Evolutionary conservation across 352 stramenopile genomes (phyloP), one percentile per base, ranked within the genome.

Genomic region (Albugo laibachii): DNA sequence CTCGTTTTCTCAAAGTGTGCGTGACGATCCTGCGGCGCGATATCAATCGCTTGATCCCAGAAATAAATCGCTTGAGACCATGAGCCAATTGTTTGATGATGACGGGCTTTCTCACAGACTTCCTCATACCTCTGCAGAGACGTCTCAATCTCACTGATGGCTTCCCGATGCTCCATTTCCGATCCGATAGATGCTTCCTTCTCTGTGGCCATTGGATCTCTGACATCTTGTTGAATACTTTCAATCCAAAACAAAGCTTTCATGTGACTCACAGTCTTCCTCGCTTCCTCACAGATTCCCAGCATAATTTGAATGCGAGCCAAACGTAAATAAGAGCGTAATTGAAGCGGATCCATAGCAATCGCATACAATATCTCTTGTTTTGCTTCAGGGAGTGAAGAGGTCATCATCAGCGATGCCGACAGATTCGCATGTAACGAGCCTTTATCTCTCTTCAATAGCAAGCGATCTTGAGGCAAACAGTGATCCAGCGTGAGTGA

Each of bases 361-460:
- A 92, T 80, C 20, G 76, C 78, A 14, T 62, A 43, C 13, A 61
- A 49, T 31, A 70, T 81, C 57, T 92, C 78, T 0, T 66, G 69
- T 47, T 80, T 63, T 13, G 75, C 78, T 56, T 89, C 76, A 8
- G 52, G 39, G 13, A 83, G 66, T 49, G 82, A 67, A 58, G 71
- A 62, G 13, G 86, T 21, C 78, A 87, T 88, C 65, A 88, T 82
- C 21, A 83, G 50, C 5, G 69, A 78, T 13, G 78, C 78, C 2
- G 75, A 72, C 36, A 76, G 63, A 49, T 92, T 92, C 8, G 71
- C 63, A 41, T 88, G 74, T 13, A 89, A 52, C 49, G 86, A 89
- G 0, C 75, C 71, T 42, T 87, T 87, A 50, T 92, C 75, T 4
- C 72, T 70, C 54, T 61, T 52, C n/a, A 81, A 11, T 1, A 63